phyloP scores from a whole-genome alignment of 2,329 filamentous ascomycete genomes.

The Diplocarpon rosae region DNA sequence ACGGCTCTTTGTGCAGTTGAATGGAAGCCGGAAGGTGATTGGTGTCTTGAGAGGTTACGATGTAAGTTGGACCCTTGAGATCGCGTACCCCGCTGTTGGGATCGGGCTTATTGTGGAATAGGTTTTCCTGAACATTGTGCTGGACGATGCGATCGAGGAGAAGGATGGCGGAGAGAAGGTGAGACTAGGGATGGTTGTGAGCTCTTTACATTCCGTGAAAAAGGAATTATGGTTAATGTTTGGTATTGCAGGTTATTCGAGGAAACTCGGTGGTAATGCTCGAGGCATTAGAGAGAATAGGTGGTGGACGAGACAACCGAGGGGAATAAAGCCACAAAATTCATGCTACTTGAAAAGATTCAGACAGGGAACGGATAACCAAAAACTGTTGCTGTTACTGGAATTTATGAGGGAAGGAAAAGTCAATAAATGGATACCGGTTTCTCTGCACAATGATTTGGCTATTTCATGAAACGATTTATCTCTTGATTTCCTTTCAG shows the following conservation, averaged over 20 bases:
- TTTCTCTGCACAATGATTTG: conserved; percentile 1
- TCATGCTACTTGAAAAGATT: neutral
- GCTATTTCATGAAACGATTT: neutral
- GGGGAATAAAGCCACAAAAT: conserved; percentile 5
- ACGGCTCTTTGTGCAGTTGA: conserved; percentile 92
- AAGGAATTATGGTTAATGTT: conserved; percentile 9
- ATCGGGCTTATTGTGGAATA: conserved; percentile 30
- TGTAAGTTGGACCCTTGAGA: conserved; percentile 38
- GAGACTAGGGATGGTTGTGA: conserved; percentile 81
- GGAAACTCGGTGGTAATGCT: conserved; percentile 99
- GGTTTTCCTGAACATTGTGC: conserved; percentile 97
- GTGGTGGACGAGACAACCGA: conserved; percentile 41
- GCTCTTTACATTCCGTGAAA: conserved; percentile 28
- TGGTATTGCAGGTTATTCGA: conserved; percentile 63
- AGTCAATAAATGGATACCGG: conserved; percentile 13
- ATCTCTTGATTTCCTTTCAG: conserved; percentile 25
- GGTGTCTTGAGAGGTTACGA: conserved; percentile 92
- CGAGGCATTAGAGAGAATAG: conserved; percentile 65
- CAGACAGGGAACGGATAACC: neutral
- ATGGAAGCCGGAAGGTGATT: conserved; percentile 94
- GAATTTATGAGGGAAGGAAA: conserved; percentile 13
- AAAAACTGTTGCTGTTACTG: conserved; percentile 10
- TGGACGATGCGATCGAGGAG: conserved; percentile 94
- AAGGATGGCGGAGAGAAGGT: conserved; percentile 86
- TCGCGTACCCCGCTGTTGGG: neutral